Percentiles rank a stretch among this genome's conserved stretches.
These are phyloP conservation scores for Neostapfia colusana DNA, from an alignment of 176 grass and related monocot genomes.

Conservation along the genomic window DNA sequence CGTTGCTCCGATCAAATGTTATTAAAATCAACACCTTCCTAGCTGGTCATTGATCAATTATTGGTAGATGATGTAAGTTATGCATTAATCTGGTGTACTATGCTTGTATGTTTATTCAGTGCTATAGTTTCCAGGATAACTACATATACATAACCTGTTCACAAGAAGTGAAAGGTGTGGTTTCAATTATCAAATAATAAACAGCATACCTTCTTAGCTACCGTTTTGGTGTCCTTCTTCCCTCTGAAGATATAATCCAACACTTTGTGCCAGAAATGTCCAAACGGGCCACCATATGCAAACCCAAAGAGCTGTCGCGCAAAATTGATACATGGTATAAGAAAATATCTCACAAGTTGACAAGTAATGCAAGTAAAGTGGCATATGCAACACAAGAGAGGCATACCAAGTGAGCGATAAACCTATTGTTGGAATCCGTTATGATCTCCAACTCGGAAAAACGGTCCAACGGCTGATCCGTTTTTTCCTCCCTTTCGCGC, in stretches of 20 bases:
- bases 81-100: background rate
- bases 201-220: conserved; percentile 83
- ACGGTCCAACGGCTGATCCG: no score
- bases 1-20: background rate
- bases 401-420: background rate
- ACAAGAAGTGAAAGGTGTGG: background rate
- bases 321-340: background rate
- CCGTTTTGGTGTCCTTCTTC: conserved; percentile 81
- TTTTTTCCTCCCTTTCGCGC: no score
- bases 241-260: conserved; percentile 90
- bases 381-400: conserved; percentile 19
- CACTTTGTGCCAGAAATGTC: conserved; percentile 74
- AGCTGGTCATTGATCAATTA: background rate
- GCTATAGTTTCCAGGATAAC: background rate
- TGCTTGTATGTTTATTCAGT: background rate
- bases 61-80: conserved; percentile 18
- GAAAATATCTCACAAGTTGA: conserved; percentile 12
- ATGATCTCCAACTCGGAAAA: no score
- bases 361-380: conserved; percentile 26
- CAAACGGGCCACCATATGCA: conserved; percentile 86
- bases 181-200: background rate
- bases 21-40: background rate
- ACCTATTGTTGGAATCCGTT: no score
- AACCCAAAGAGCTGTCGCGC: conserved; percentile 73
- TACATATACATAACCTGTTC: background rate